Evolutionary conservation across 345 rosid species (phyloP).

Genomic region (Eucalyptus regnans): DNA sequence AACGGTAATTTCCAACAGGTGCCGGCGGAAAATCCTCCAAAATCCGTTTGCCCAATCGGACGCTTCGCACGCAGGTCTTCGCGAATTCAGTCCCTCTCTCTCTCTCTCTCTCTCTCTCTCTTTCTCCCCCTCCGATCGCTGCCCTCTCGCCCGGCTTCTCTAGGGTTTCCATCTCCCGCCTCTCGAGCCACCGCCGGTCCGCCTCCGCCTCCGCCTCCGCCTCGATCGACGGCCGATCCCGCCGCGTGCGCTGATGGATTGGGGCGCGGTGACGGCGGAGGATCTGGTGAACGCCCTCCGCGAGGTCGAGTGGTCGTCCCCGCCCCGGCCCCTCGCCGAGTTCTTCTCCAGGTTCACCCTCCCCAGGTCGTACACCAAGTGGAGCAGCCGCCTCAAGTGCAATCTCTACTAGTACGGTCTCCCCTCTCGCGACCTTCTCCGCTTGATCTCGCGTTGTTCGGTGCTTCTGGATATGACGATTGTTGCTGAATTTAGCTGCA

Average conservation of each 20-base stretch:
- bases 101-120: background rate
- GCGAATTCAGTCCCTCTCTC: background rate
- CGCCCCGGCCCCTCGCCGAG: slow-evolving; percentile 83
- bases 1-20: background rate
- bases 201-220: background rate
- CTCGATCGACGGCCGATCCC: background rate
- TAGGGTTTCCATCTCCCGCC: background rate
- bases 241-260: slow-evolving; percentile 47
- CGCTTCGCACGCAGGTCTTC: background rate
- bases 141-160: background rate
- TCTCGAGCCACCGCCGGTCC: background rate
- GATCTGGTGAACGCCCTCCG: slow-evolving; percentile 95
- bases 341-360: slow-evolving; percentile 89
- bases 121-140: background rate
- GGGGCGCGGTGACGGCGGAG: slow-evolving; percentile 92
- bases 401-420: slow-evolving; percentile 77
- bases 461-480: background rate
- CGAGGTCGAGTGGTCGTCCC: slow-evolving; percentile 98
- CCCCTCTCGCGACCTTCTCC: background rate
- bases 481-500: background rate
- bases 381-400: slow-evolving; percentile 99
- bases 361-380: slow-evolving; percentile 70
- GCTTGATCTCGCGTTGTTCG: background rate
- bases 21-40: background rate
- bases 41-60: background rate